Percentiles rank a stretch among this genome's conserved stretches.
These are phyloP conservation scores for Cnidoscolus chayamansa DNA, from an alignment of 441 rosid genomes.

Conservation along the genomic window DNA sequence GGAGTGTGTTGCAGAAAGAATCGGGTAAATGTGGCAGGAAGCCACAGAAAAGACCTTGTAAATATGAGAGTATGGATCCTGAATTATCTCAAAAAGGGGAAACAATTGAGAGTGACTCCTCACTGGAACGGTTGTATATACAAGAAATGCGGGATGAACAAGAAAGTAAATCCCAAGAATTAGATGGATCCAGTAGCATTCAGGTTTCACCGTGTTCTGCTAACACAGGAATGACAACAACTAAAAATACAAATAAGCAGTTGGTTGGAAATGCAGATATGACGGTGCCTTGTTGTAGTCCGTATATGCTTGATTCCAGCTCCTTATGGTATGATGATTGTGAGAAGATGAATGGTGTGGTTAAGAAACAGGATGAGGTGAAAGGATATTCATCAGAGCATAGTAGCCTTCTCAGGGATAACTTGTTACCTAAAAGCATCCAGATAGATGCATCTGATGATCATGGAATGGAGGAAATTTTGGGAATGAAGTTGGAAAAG, in stretches of 20 bases:
- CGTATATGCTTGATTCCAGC: slow-evolving; percentile 10
- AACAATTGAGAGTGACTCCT: slow-evolving; percentile 16
- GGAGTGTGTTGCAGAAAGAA: slow-evolving; percentile 20
- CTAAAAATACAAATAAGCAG: slow-evolving; percentile 9
- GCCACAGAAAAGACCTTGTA: slow-evolving; percentile 19
- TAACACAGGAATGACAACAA: background rate
- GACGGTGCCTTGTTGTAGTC: background rate
- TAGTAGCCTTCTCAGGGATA: slow-evolving; percentile 21
- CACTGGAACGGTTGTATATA: slow-evolving; percentile 14
- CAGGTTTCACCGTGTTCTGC: background rate
- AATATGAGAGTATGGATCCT: slow-evolving; percentile 18
- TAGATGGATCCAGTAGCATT: background rate
- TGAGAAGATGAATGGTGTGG: background rate
- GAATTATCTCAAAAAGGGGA: slow-evolving; percentile 21
- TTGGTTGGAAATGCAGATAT: slow-evolving; percentile 5
- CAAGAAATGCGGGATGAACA: slow-evolving; percentile 23
- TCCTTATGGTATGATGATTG: background rate
- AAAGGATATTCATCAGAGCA: slow-evolving; percentile 20
- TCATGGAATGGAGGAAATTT: slow-evolving; percentile 1
- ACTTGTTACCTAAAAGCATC: background rate
- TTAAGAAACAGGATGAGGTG: slow-evolving; percentile 2
- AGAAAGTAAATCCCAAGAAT: slow-evolving; percentile 20
- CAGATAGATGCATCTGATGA: background rate
- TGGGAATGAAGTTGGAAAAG: slow-evolving; percentile 2
- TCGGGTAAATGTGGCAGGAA: slow-evolving; percentile 22